Evolutionary conservation across 768 basidiomycete species (phyloP).

Genomic region (Rossbeevera mucosa): DNA sequence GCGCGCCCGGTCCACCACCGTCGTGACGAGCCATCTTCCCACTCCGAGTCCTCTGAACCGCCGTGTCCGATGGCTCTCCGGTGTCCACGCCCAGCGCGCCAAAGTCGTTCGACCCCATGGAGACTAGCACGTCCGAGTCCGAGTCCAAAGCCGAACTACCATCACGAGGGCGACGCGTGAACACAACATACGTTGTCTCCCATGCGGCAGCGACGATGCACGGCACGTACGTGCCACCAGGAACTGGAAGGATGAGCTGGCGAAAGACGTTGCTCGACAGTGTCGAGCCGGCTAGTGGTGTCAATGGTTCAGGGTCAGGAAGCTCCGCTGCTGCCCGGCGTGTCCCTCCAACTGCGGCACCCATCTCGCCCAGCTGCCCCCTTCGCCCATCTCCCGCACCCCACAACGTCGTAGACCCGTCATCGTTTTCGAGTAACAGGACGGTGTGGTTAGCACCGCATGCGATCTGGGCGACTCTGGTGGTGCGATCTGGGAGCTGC

Average conservation of each 20-base stretch:
- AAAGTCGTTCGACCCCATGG: slow-evolving; percentile 84
- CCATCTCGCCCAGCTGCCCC: slow-evolving; percentile 71
- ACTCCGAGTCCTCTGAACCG: background rate
- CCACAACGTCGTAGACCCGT: slow-evolving; percentile 50
- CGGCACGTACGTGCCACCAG: background rate
- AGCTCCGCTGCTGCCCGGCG: background rate
- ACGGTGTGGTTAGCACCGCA: slow-evolving; percentile 82
- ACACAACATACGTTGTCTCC: slow-evolving; percentile 78
- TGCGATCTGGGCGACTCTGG: slow-evolving; percentile 47
- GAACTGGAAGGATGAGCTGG: slow-evolving; percentile 28
- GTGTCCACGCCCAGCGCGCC: slow-evolving; percentile 65
- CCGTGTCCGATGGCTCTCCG: background rate
- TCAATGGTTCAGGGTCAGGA: background rate
- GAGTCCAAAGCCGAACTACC: background rate
- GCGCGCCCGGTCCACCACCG: background rate
- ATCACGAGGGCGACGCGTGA: slow-evolving; percentile 32
- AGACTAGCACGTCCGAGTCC: slow-evolving; percentile 51
- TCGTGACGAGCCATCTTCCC: background rate
- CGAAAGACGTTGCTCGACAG: too few relatives aligned
- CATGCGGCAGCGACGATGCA: slow-evolving; percentile 52
- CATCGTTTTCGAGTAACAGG: slow-evolving; percentile 45
- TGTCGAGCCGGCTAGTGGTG: background rate
- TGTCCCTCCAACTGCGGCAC: background rate
- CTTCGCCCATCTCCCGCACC: slow-evolving; percentile 66
- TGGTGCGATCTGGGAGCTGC: slow-evolving; percentile 22